phyloP scores from a whole-genome alignment of 1,284 basidiomycete species.

The Moesziomyces antarcticus region DNA sequence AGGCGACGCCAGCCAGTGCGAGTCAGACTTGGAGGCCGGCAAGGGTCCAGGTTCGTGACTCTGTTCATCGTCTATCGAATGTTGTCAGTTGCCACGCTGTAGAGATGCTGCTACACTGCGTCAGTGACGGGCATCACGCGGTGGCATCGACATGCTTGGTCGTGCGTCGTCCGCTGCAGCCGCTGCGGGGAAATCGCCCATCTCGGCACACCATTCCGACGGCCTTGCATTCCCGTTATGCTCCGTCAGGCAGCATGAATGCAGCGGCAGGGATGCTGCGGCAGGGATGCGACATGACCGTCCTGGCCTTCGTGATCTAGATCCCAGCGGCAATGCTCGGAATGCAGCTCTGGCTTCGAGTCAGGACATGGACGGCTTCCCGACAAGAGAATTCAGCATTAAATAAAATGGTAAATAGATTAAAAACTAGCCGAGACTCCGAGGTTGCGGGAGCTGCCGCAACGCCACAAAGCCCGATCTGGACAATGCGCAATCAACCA shows the following conservation, averaged over 20 bases:
- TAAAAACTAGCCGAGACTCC: not conserved
- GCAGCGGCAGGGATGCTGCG: not conserved
- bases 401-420: too few species aligned
- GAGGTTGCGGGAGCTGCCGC: constrained; percentile 20
- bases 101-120: too few species aligned
- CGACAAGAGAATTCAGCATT: too few species aligned
- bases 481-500: not conserved
- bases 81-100: too few species aligned
- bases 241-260: not conserved
- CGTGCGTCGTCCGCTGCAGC: not conserved
- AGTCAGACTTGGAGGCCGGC: not conserved
- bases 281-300: not conserved
- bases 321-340: too few species aligned
- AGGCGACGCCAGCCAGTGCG: not conserved
- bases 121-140: not conserved
- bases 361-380: too few species aligned
- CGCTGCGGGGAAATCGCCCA: too few species aligned
- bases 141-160: not conserved
- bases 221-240: not conserved
- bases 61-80: too few species aligned
- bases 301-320: too few species aligned
- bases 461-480: not conserved
- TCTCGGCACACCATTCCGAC: not conserved
- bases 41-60: not conserved
- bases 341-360: too few species aligned